Evolutionary conservation across 768 basidiomycete genomes (phyloP).

Genomic region (Xerocomellus chrysenteron): DNA sequence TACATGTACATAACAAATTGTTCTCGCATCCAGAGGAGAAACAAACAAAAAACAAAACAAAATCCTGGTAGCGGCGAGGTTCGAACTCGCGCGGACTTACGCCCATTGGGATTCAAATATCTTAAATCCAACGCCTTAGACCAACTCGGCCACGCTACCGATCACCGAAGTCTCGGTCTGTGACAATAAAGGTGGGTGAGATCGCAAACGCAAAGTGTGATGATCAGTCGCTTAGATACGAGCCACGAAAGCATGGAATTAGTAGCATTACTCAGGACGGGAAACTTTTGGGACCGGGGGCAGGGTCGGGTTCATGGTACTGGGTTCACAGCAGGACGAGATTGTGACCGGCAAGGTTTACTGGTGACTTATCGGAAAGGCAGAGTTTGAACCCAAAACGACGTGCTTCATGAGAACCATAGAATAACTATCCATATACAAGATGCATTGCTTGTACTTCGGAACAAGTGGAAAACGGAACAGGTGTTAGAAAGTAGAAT

Average conservation of each 20-base stretch:
- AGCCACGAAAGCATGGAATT: not conserved
- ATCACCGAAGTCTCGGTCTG: slow-evolving; percentile 11
- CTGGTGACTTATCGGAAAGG: not conserved
- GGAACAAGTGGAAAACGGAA: slow-evolving; percentile 5
- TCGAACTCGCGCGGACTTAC: slow-evolving; percentile 87
- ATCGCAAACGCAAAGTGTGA: too few species aligned
- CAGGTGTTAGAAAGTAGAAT: slow-evolving; percentile 24
- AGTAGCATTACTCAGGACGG: not conserved
- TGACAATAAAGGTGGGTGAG: not conserved
- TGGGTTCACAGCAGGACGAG: not conserved
- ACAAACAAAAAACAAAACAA: slow-evolving; percentile 11
- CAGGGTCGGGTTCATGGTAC: not conserved
- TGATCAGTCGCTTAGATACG: not conserved
- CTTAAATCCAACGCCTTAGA: slow-evolving; percentile 94
- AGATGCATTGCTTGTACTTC: slow-evolving; percentile 18
- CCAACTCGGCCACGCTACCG: slow-evolving; percentile 82
- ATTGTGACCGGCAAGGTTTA: not conserved
- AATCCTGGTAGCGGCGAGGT: slow-evolving; percentile 76
- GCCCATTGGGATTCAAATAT: slow-evolving; percentile 76
- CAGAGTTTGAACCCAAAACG: too few species aligned
- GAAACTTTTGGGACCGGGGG: too few species aligned
- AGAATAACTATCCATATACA: slow-evolving; percentile 19
- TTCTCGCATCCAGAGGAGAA: too few species aligned
- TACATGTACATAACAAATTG: not conserved
- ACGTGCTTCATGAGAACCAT: not conserved